phyloP scores from a whole-genome alignment of 768 basidiomycete species.

The Psilocybe azurescens region DNA sequence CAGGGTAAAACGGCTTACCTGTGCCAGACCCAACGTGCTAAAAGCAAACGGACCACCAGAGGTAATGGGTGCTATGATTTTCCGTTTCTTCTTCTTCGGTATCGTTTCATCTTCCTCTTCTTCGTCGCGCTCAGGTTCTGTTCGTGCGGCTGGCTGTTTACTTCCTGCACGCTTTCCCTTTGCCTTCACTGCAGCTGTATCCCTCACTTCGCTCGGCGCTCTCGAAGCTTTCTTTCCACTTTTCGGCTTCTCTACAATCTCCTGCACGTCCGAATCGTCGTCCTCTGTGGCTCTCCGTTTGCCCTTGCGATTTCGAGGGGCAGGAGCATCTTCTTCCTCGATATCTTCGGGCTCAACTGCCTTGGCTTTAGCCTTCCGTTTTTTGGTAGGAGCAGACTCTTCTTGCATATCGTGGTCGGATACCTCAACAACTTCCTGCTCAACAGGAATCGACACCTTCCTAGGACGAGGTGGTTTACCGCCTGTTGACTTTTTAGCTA shows the following conservation, averaged over 20 bases:
- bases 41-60: constrained; percentile 53
- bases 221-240: constrained; percentile 21
- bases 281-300: constrained; percentile 37
- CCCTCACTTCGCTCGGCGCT: constrained; percentile 15
- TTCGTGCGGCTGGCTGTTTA: constrained; percentile 24
- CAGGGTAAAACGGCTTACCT: not conserved
- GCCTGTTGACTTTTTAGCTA: constrained; percentile 24
- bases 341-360: constrained; percentile 23
- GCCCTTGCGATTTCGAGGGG: constrained; percentile 34
- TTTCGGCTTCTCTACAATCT: constrained; percentile 25
- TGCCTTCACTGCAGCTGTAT: constrained; percentile 13
- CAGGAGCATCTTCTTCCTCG: constrained; percentile 26
- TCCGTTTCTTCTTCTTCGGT: constrained; percentile 73
- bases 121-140: constrained; percentile 27
- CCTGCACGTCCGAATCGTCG: constrained; percentile 31
- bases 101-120: constrained; percentile 29
- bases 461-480: constrained; percentile 15
- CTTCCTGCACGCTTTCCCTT: constrained; percentile 27
- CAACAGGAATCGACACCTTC: constrained; percentile 10
- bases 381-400: constrained; percentile 14
- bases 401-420: constrained; percentile 10
- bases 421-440: constrained; percentile 16
- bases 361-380: constrained; percentile 36
- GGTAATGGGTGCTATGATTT: constrained; percentile 63
- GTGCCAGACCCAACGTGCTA: constrained; percentile 27